These are phyloP conservation scores for Ramichloridium luteum DNA, from an alignment of 2,329 filamentous ascomycete genomes.

Conservation along the genomic window DNA sequence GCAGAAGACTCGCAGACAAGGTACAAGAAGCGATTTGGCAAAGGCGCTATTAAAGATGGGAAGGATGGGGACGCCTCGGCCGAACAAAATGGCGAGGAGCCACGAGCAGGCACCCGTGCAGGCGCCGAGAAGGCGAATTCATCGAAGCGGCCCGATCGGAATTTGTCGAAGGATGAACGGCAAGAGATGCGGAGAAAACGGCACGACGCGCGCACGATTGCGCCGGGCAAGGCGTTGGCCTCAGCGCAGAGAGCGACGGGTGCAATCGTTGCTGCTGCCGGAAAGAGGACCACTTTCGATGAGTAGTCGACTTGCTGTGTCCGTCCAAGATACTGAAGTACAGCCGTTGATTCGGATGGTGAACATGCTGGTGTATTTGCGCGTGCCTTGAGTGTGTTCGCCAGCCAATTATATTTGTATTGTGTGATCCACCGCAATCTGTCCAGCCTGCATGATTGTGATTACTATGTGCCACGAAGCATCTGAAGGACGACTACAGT, in stretches of 20 bases:
- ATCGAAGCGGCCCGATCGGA: conserved; percentile 15
- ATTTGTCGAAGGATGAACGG: conserved; percentile 23
- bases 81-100: conserved; percentile 9
- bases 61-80: conserved; percentile 13
- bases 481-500: no score
- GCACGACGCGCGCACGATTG: conserved; percentile 33
- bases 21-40: conserved; percentile 90
- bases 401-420: no score
- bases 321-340: no score
- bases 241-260: conserved; percentile 55
- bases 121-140: neutral
- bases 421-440: no score
- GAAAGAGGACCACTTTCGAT: conserved; percentile 75
- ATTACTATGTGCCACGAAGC: no score
- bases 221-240: conserved; percentile 32
- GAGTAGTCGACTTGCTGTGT: conserved; percentile 30
- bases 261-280: conserved; percentile 63
- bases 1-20: conserved; percentile 80
- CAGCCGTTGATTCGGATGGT: no score
- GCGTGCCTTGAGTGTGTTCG: no score
- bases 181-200: conserved; percentile 25
- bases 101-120: conserved; percentile 3
- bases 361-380: no score
- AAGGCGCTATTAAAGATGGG: conserved; percentile 31
- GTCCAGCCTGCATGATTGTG: no score